These are phyloP conservation scores for Hypoxylon crocopeplum DNA, from an alignment of 495 filamentous ascomycete species.

Conservation along the genomic window DNA sequence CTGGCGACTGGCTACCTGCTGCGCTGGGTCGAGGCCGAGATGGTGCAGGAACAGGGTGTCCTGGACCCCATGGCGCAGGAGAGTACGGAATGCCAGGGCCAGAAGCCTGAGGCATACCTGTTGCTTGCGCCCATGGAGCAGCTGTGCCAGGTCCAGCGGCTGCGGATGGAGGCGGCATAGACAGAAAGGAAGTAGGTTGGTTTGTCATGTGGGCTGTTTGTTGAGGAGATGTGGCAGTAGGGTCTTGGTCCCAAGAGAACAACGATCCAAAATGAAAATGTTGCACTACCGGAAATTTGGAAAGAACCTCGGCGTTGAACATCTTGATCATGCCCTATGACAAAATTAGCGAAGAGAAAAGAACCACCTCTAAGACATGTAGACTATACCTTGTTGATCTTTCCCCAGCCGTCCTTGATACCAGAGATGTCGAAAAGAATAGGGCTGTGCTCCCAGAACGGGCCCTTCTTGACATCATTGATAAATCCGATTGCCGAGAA, in stretches of 20 bases:
- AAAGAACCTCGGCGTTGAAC: slow-evolving; percentile 92
- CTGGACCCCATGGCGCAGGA: slow-evolving; percentile 29
- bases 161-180: slow-evolving; percentile 23
- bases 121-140: slow-evolving; percentile 50
- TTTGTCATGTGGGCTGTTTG: slow-evolving; percentile 63
- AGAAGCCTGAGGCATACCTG: slow-evolving; percentile 37
- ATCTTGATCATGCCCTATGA: slow-evolving; percentile 88
- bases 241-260: slow-evolving; percentile 82
- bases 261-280: slow-evolving; percentile 93
- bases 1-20: slow-evolving; percentile 20
- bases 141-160: slow-evolving; percentile 38
- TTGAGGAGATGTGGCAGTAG: slow-evolving; percentile 57
- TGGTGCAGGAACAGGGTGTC: slow-evolving; percentile 26
- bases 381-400: slow-evolving; percentile 88
- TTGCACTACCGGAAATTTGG: slow-evolving; percentile 95
- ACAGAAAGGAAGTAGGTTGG: slow-evolving; percentile 54
- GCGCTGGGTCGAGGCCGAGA: slow-evolving; percentile 19
- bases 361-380: neutral
- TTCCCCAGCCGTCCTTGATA: slow-evolving; percentile 89
- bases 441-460: slow-evolving; percentile 98
- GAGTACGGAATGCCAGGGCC: slow-evolving; percentile 46
- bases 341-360: slow-evolving; percentile 11
- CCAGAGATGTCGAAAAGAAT: slow-evolving; percentile 95
- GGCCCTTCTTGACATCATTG: slow-evolving; percentile 94
- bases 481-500: slow-evolving; percentile 99